A percentile compares a stretch with the other conserved stretches of the same genome.
Conservation (phyloP, 805 yeast species). For the Blastobotrys attinorum region DNA sequence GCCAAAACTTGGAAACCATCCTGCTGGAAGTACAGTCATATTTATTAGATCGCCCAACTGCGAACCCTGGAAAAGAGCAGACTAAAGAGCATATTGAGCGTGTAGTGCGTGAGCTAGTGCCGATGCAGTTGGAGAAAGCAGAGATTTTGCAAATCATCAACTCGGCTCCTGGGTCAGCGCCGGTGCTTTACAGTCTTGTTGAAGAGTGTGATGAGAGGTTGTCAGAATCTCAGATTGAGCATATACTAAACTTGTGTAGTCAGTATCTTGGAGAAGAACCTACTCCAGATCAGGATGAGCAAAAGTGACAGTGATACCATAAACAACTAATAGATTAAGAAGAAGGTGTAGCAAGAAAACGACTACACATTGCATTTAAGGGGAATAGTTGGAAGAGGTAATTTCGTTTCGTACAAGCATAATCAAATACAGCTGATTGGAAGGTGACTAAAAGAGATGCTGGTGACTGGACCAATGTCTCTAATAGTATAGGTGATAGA, state of each 20-base stretch:
- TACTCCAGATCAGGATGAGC: slow-evolving; percentile 16
- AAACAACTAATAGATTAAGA: no score
- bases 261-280: slow-evolving; percentile 31
- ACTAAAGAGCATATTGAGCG: slow-evolving; percentile 26
- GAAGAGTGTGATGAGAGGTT: slow-evolving; percentile 92
- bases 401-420: neutral
- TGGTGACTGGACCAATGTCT: no score
- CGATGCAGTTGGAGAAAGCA: slow-evolving; percentile 60
- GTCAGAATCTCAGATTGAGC: slow-evolving; percentile 54
- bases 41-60: slow-evolving; percentile 33
- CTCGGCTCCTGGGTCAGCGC: slow-evolving; percentile 70
- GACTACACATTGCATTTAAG: no score
- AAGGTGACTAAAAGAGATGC: no score
- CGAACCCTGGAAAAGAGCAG: slow-evolving; percentile 30
- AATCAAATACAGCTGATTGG: no score
- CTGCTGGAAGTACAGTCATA: slow-evolving; percentile 31
- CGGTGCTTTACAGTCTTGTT: slow-evolving; percentile 66
- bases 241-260: slow-evolving; percentile 48
- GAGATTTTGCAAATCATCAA: slow-evolving; percentile 82
- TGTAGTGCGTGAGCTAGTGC: slow-evolving; percentile 37
- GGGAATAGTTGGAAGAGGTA: neutral
- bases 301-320: neutral
- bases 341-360: no score
- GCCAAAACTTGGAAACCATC: slow-evolving; percentile 28
- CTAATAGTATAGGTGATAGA: no score